phyloP scores from a whole-genome alignment of 192 early-diverging fungal species.

The Chytriomyces hyalinus region DNA sequence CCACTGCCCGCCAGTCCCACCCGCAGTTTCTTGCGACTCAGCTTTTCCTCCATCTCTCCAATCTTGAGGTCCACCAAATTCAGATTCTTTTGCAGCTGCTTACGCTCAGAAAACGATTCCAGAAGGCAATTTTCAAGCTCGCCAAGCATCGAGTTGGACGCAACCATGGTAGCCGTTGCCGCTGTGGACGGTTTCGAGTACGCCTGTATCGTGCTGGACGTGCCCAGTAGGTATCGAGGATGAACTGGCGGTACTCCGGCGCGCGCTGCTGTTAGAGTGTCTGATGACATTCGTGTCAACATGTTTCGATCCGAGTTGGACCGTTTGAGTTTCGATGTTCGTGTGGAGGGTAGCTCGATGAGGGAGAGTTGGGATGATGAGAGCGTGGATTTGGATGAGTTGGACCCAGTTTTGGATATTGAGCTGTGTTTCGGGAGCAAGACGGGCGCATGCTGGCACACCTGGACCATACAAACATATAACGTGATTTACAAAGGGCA shows the following conservation, averaged over 20 bases:
- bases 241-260: background rate
- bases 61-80: constrained; percentile 15
- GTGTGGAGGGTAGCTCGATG: background rate
- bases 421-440: background rate
- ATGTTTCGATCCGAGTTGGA: background rate
- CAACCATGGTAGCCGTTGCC: background rate
- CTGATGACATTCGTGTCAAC: background rate
- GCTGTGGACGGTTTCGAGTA: background rate
- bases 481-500: too few relatives aligned
- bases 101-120: constrained; percentile 13
- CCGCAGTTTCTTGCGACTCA: background rate
- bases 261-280: background rate
- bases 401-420: background rate
- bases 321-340: background rate
- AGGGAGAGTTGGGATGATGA: background rate
- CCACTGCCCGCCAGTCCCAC: background rate
- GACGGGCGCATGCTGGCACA: background rate
- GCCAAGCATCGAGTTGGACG: constrained; percentile 5
- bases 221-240: background rate
- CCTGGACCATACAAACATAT: too few relatives aligned
- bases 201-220: background rate
- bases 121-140: constrained; percentile 29
- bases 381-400: background rate
- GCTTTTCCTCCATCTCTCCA: constrained; percentile 5
- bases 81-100: constrained; percentile 7